Conservation (phyloP, 148 eudicot species). For the Nepenthes gracilis region DNA sequence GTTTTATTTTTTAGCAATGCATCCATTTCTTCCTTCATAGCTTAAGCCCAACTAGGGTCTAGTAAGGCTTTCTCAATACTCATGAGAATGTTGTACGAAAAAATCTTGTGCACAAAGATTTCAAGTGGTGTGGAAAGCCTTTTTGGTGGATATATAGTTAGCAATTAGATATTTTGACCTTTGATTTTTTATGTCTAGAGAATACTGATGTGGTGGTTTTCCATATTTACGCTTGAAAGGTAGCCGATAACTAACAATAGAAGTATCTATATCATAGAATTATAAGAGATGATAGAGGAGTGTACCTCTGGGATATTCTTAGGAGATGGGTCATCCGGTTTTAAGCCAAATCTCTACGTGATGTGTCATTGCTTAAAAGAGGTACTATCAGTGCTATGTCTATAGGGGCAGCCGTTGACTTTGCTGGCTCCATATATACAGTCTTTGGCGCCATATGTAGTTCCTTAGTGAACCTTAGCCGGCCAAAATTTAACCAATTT, state of each 20-base stretch:
- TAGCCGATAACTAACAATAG: background rate
- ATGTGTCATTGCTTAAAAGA: no score
- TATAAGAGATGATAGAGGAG: background rate
- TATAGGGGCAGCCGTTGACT: no score
- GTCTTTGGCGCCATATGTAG: background rate
- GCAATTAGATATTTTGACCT: constrained; percentile 1
- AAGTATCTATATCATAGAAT: background rate
- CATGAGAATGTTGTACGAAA: background rate
- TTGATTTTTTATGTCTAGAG: background rate
- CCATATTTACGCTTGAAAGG: background rate
- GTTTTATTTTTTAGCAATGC: constrained; percentile 3
- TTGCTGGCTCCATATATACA: no score
- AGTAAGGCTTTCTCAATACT: background rate
- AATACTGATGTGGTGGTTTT: background rate
- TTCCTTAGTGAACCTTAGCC: background rate
- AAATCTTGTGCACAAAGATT: background rate
- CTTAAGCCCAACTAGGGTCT: background rate
- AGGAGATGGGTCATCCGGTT: background rate
- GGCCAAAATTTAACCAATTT: background rate
- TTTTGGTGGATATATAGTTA: background rate
- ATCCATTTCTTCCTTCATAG: background rate
- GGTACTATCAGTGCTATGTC: no score
- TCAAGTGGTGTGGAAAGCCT: background rate
- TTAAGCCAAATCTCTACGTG: no score
- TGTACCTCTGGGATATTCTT: constrained; percentile 4